Evolutionary conservation across 2,329 filamentous ascomycete species (phyloP).

Genomic region (Neoascochyta sp.): DNA sequence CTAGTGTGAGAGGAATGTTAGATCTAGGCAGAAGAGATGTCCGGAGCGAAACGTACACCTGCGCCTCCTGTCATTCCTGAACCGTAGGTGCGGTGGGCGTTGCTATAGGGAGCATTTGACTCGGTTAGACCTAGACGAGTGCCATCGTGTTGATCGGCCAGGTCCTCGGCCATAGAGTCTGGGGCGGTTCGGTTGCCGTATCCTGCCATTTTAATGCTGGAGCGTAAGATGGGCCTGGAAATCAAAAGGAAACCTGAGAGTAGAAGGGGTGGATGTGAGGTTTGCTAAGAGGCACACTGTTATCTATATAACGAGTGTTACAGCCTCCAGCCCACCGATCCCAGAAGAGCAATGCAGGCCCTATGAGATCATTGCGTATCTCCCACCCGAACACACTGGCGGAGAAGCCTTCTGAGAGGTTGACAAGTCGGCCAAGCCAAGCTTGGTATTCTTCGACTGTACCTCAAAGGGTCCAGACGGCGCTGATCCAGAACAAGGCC

Average conservation of each 20-base stretch:
- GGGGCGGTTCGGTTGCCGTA: conserved; percentile 37
- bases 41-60: conserved; percentile 20
- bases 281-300: no score
- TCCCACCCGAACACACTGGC: conserved; percentile 10
- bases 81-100: conserved; percentile 28
- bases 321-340: no score
- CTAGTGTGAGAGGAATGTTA: neutral
- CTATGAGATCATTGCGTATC: conserved; percentile 33
- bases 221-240: neutral
- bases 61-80: conserved; percentile 33
- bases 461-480: no score
- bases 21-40: neutral
- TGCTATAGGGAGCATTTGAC: conserved; percentile 24
- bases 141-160: conserved; percentile 18
- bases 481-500: no score
- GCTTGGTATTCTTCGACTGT: conserved; percentile 20
- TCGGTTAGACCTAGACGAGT: conserved; percentile 28
- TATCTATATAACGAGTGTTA: no score
- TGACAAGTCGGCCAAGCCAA: conserved; percentile 16
- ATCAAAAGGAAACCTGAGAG: neutral
- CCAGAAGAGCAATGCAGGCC: conserved; percentile 13
- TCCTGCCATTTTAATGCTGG: conserved; percentile 24
- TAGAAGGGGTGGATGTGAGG: neutral
- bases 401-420: conserved; percentile 16
- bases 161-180: conserved; percentile 14